These are phyloP conservation scores for Orbilia quercus DNA, from an alignment of 2,329 filamentous ascomycete species.

Conservation along the genomic window DNA sequence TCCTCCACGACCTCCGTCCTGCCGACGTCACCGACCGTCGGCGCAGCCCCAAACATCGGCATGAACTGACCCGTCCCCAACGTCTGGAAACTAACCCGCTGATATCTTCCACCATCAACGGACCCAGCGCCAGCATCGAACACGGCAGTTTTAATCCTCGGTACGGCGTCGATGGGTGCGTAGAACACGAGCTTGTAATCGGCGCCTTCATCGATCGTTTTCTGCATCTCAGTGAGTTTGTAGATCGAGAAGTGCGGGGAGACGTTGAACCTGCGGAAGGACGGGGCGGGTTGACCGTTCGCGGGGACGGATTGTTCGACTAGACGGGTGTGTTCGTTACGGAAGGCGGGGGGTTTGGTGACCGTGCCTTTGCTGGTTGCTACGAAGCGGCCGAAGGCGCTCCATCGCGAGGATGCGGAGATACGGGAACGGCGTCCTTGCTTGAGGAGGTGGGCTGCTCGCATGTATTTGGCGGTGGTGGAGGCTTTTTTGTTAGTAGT, in stretches of 20 bases:
- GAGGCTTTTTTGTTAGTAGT: not conserved
- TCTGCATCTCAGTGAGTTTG: slow-evolving; percentile 43
- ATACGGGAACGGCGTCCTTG: slow-evolving; percentile 5
- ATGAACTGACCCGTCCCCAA: slow-evolving; percentile 40
- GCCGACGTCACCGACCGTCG: not conserved
- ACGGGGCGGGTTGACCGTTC: slow-evolving; percentile 2
- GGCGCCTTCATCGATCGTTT: slow-evolving; percentile 24
- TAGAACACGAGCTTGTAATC: slow-evolving; percentile 47
- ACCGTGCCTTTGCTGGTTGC: not conserved
- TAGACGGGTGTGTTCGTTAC: not conserved
- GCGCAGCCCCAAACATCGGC: slow-evolving; percentile 22
- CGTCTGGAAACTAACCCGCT: slow-evolving; percentile 41
- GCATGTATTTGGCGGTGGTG: slow-evolving; percentile 24
- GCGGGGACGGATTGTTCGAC: slow-evolving; percentile 6
- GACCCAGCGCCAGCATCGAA: slow-evolving; percentile 43
- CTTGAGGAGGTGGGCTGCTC: slow-evolving; percentile 11
- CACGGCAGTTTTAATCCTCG: slow-evolving; percentile 35
- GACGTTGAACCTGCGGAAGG: slow-evolving; percentile 39
- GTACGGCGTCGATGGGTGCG: slow-evolving; percentile 10
- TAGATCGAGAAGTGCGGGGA: slow-evolving; percentile 33
- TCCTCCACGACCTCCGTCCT: slow-evolving; percentile 18
- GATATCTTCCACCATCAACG: slow-evolving; percentile 22
- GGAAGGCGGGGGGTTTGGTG: slow-evolving; percentile 7
- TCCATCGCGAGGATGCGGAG: slow-evolving; percentile 13
- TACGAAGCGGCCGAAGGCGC: slow-evolving; percentile 24